Evolutionary conservation across 768 basidiomycete species (phyloP).

Genomic region (Termitomyces sp.): DNA sequence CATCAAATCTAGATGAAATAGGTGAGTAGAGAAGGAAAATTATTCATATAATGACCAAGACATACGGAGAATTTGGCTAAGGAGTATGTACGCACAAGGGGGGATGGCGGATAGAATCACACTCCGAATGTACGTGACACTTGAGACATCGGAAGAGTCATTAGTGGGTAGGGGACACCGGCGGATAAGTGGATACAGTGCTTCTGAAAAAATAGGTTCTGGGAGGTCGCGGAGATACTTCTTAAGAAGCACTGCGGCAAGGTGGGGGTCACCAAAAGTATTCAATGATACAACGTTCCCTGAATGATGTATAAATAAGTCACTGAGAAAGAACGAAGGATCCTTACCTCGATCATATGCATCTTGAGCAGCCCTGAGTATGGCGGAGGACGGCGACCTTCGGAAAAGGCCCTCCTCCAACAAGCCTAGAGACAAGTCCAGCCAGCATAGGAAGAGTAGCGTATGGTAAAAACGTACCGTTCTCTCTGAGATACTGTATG

Average conservation of each 20-base stretch:
- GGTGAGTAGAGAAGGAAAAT: neutral
- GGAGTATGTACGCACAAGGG: constrained; percentile 66
- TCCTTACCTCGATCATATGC: constrained; percentile 75
- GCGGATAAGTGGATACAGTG: constrained; percentile 56
- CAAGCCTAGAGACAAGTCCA: constrained; percentile 35
- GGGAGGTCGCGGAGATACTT: constrained; percentile 82
- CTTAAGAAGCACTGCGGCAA: constrained; percentile 83
- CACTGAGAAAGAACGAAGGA: neutral
- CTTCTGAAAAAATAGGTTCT: constrained; percentile 71
- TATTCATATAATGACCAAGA: constrained; percentile 1
- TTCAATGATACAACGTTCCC: constrained; percentile 75
- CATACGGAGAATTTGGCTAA: constrained; percentile 66
- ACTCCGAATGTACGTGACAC: constrained; percentile 64
- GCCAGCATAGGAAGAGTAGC: neutral
- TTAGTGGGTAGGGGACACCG: constrained; percentile 58
- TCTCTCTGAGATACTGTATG: constrained; percentile 63
- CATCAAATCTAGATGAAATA: constrained; percentile 51
- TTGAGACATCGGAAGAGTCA: constrained; percentile 51
- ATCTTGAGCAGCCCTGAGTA: constrained; percentile 71
- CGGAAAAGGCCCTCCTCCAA: constrained; percentile 78
- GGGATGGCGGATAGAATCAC: constrained; percentile 61
- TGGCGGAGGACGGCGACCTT: constrained; percentile 66
- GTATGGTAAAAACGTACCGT: constrained; percentile 31
- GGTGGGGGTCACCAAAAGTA: constrained; percentile 71
- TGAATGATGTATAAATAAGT: constrained; percentile 20